Percentiles rank a stretch among this genome's conserved stretches.
Evolutionary conservation across 495 filamentous ascomycete genomes (phyloP).

Genomic region (Tuber magnatum): DNA sequence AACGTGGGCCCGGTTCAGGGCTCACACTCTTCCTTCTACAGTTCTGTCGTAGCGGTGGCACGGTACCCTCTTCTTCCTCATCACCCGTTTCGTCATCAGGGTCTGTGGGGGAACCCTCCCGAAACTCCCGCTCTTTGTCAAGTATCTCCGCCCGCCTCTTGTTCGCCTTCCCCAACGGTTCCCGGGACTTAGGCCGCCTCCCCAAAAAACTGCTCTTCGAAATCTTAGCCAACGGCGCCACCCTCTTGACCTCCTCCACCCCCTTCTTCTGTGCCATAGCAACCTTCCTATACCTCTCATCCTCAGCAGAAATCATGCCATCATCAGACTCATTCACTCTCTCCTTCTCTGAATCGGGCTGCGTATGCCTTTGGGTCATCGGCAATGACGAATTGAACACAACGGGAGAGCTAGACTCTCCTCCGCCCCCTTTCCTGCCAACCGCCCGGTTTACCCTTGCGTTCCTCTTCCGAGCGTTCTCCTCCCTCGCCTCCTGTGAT

Average conservation of each 20-base stretch:
- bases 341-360: slow-evolving; percentile 9
- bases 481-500: slow-evolving; percentile 27
- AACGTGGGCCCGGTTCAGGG: background rate
- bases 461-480: slow-evolving; percentile 9
- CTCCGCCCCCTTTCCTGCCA: background rate
- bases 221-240: background rate
- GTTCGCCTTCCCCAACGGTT: background rate
- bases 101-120: slow-evolving; percentile 1
- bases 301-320: slow-evolving; percentile 14
- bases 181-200: slow-evolving; percentile 11
- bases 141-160: background rate
- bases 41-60: background rate
- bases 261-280: slow-evolving; percentile 23
- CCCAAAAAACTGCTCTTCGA: background rate
- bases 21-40: background rate
- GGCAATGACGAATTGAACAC: slow-evolving; percentile 13
- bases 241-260: slow-evolving; percentile 22
- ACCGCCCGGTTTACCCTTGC: background rate
- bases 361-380: background rate
- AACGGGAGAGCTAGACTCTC: slow-evolving; percentile 13
- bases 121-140: background rate
- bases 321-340: slow-evolving; percentile 15
- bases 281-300: slow-evolving; percentile 14
- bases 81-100: slow-evolving; percentile 23
- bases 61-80: slow-evolving; percentile 14